A percentile compares a stretch with the other conserved stretches of the same genome.
Conservation (phyloP, 2,329 filamentous ascomycete genomes). For the Graphilbum sp. region DNA sequence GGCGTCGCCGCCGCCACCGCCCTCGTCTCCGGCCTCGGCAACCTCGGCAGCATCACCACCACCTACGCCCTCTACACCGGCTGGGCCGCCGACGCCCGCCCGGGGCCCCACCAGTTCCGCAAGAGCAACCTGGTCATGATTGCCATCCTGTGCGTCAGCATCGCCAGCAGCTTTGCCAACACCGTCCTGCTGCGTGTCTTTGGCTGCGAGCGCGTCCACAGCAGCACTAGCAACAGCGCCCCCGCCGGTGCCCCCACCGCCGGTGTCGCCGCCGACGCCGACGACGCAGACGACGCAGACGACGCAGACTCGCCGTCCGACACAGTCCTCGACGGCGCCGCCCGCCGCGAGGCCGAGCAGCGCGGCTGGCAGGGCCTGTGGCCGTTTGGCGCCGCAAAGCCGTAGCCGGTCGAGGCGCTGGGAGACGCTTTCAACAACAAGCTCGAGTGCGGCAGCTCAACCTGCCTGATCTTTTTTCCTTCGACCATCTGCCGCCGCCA, state of each 20-base stretch:
- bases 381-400: too few relatives aligned
- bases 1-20: conserved; percentile 77
- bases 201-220: conserved; percentile 34
- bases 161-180: conserved; percentile 55
- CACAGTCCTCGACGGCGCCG: conserved; percentile 38
- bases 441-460: too few relatives aligned
- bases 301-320: conserved; percentile 25
- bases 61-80: conserved; percentile 83
- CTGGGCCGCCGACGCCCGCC: conserved; percentile 60
- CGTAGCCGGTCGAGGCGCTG: too few relatives aligned
- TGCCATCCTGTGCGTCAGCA: conserved; percentile 65
- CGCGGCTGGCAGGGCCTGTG: conserved; percentile 35
- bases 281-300: too few relatives aligned
- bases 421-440: too few relatives aligned
- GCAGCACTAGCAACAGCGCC: too few relatives aligned
- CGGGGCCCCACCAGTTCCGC: conserved; percentile 55
- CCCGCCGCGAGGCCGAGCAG: conserved; percentile 38
- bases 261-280: too few relatives aligned
- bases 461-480: not conserved
- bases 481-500: not conserved
- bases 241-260: too few relatives aligned
- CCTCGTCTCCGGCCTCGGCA: conserved; percentile 73
- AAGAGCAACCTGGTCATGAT: conserved; percentile 82
- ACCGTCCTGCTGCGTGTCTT: conserved; percentile 43
- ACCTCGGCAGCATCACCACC: conserved; percentile 70